Conservation (phyloP, 176 grass and related monocot genomes). For the Dactylis glomerata region DNA sequence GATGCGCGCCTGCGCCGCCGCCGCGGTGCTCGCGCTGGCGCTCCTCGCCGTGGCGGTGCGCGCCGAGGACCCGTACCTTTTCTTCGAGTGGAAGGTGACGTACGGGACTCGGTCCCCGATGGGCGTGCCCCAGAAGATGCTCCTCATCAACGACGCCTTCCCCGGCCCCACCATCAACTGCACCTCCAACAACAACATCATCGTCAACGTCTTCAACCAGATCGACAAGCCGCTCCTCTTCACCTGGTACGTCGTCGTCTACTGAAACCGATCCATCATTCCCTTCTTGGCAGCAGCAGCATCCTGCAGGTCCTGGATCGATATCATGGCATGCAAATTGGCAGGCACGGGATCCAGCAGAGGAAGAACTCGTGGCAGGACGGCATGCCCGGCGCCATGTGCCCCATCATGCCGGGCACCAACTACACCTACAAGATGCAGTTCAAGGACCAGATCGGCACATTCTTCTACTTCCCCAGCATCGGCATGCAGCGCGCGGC, state of each 20-base stretch:
- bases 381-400: constrained; percentile 69
- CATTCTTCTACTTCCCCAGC: constrained; percentile 90
- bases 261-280: not conserved
- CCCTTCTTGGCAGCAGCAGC: not conserved
- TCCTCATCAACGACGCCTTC: constrained; percentile 85
- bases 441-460: constrained; percentile 95
- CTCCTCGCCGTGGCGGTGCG: constrained; percentile 35
- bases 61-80: constrained; percentile 87
- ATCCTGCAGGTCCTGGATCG: not conserved
- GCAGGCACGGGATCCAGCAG: constrained; percentile 85
- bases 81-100: constrained; percentile 82
- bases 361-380: constrained; percentile 95
- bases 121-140: constrained; percentile 52
- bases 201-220: constrained; percentile 87
- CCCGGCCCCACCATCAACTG: constrained; percentile 92
- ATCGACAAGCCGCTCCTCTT: constrained; percentile 86
- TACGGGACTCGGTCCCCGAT: constrained; percentile 66
- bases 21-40: constrained; percentile 25
- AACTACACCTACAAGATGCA: constrained; percentile 94
- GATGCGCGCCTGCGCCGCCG: constrained; percentile 23
- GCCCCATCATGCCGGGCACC: constrained; percentile 72
- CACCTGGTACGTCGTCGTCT: constrained; percentile 44
- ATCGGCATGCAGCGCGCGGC: constrained; percentile 75
- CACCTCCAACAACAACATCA: constrained; percentile 87
- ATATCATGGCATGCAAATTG: not conserved